Evolutionary conservation across 2,329 filamentous ascomycete species (phyloP), one percentile per base, ranked within the genome.

Genomic region (Scortechinia acanthostroma): DNA sequence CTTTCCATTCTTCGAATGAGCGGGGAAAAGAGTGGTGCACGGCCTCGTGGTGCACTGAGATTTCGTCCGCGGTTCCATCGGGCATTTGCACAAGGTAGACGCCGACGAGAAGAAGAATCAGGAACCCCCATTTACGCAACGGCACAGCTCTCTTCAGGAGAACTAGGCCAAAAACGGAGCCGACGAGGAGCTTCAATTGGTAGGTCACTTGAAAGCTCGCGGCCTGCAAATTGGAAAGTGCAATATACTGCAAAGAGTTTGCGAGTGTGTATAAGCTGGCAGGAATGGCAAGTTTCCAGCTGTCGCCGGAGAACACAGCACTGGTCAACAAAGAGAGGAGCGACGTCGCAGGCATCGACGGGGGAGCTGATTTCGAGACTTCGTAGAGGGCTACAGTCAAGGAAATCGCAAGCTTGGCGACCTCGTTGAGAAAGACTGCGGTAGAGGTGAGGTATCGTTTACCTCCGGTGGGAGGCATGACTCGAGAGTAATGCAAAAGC

Each of bases 391-490:
- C 77, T 58, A 85, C 73, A 16, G 73, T 76, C 42, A 83, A 64
- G 55, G 76, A 83, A 47, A 84, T 69, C 20, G 69, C 68, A 43
- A 85, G 69, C 57, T 86, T 86, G 50, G 82, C 67, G 44, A 82
- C 69, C 61, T 86, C 83, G 56, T 80, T 82, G 45, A 86, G 64
- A 55, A 86, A 77, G 21, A 85, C 78, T 22, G 80, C 81, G 15
- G 81, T 87, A 16, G 79, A 86, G 16, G 79, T 74, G 50, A 78
- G 74, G 58, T 84, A 86, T 55, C 80, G 74, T 19, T 40, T 40
- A 40, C 35, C 35, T 15, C 35, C 35, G 6, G 6, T 17, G 6
- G 35, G 35, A 15, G 35, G 35, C 35, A 40, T 40, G 10, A 40
- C 17, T 40, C 35, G 6, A 6, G 35, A 40, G 35, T 40, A 40